A percentile compares a stretch with the other conserved stretches of the same genome.
Conservation (phyloP, 2,329 filamentous ascomycete species). For the Biscogniauxia mediterranea region DNA sequence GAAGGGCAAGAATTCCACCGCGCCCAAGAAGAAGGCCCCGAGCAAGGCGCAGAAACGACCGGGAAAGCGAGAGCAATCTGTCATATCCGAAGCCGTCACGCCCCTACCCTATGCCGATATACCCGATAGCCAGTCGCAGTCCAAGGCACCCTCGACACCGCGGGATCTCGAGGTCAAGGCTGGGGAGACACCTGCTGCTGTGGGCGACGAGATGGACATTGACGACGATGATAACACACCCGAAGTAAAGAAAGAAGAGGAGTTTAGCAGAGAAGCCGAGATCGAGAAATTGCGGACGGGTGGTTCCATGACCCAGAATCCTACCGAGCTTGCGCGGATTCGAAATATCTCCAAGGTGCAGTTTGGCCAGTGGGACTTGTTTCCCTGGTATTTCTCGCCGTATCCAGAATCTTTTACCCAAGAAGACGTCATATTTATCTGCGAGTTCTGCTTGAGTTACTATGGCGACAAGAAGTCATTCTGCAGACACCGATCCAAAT, state of each 20-base stretch:
- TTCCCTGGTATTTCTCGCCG: slow-evolving; percentile 98
- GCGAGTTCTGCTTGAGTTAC: slow-evolving; percentile 94
- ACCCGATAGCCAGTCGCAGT: slow-evolving; percentile 45
- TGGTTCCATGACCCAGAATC: slow-evolving; percentile 98
- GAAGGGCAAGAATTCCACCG: slow-evolving; percentile 71
- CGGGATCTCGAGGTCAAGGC: slow-evolving; percentile 47
- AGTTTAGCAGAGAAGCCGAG: slow-evolving; percentile 80
- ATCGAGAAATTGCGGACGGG: slow-evolving; percentile 94
- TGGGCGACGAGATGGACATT: slow-evolving; percentile 52
- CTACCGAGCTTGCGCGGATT: slow-evolving; percentile 92
- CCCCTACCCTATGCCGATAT: slow-evolving; percentile 55
- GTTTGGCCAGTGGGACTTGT: slow-evolving; percentile 88
- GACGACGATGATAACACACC: slow-evolving; percentile 48
- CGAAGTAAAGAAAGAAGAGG: slow-evolving; percentile 46
- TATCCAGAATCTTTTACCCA: slow-evolving; percentile 89
- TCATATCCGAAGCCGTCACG: slow-evolving; percentile 51
- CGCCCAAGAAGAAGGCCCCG: slow-evolving; percentile 54
- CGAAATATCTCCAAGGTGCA: slow-evolving; percentile 92
- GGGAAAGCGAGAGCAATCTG: slow-evolving; percentile 54
- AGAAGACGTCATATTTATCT: slow-evolving; percentile 89
- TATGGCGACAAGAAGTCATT: slow-evolving; percentile 83
- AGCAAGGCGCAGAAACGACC: slow-evolving; percentile 60
- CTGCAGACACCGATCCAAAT: slow-evolving; percentile 82
- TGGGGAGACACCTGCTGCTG: slow-evolving; percentile 43
- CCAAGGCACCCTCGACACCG: slow-evolving; percentile 42